Evolutionary conservation across 495 filamentous ascomycete species (phyloP).

Genomic region (Lindgomyces ingoldianus): DNA sequence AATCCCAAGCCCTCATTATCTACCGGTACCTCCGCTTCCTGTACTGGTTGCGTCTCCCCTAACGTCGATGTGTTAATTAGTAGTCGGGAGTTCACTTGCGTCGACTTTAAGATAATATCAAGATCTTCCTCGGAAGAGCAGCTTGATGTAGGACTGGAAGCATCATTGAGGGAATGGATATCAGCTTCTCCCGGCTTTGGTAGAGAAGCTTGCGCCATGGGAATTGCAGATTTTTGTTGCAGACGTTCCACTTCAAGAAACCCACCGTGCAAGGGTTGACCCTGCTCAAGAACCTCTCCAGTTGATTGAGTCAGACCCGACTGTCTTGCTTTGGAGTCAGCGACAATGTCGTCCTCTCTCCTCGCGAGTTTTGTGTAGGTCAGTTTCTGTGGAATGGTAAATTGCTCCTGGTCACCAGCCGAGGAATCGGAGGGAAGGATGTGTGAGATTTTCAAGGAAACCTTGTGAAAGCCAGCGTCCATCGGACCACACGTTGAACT

Average conservation of each 20-base stretch:
- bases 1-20: neutral
- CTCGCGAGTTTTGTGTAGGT: slow-evolving; percentile 10
- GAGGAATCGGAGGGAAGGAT: slow-evolving; percentile 2
- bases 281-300: too few relatives aligned
- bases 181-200: neutral
- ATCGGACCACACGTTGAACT: slow-evolving; percentile 40
- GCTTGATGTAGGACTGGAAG: neutral
- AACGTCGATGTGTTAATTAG: too few relatives aligned
- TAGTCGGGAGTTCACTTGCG: neutral
- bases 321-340: neutral
- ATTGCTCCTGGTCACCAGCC: neutral
- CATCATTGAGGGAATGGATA: neutral
- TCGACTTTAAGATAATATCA: neutral
- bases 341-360: neutral
- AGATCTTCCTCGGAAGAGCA: neutral
- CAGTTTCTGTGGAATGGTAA: slow-evolving; percentile 26
- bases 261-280: too few relatives aligned
- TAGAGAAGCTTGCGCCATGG: neutral
- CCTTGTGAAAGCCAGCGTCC: slow-evolving; percentile 48
- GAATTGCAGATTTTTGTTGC: neutral
- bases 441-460: slow-evolving; percentile 46
- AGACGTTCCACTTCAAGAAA: neutral
- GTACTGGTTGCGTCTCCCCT: too few relatives aligned
- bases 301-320: neutral
- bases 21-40: too few relatives aligned